Base-by-base conservation (phyloP, 2,329 filamentous ascomycete species). In the Diaporthe vexans region DNA sequence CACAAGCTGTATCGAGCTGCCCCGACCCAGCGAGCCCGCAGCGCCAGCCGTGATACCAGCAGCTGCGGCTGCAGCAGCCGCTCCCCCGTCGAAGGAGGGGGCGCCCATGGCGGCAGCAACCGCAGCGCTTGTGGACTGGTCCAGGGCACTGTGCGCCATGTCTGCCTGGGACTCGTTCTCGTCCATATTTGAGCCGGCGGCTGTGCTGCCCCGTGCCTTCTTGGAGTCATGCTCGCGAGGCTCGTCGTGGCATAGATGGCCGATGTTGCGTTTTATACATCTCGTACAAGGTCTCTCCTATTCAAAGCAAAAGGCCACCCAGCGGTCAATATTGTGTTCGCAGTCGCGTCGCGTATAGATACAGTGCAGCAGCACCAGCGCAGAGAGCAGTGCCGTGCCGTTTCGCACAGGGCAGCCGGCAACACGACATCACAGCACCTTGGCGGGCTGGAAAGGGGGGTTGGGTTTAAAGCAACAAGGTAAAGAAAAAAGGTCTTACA, bases 181-280 rank as follows among this genome's bases (percentile, higher is more conserved):
- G 79, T 93, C 91, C 73, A 88, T 87, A 57, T 86, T 85, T 70
- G 90, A 87, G 75, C 88, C 85, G 76, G 87, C 71, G 63, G 58
- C 89, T 77, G 87, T 86, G 78, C 91, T 87, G 81, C 87, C 89
- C 86, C 96, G 98, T 79, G 90, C 85, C 85, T 95, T 96, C 85
- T 97, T 97, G 75, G 93, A 84, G 76, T 92, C 91, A 78, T 92
- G 88, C 81, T 99, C 96, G 84, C 96, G 93, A 78, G 95, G 96
- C 85, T 98, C 97, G 85, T 99, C 97, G 86, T 98, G 97, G 85
- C 97, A 99, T 78, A 99, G 90, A 85, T 99, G 97, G 80, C 96
- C 97, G 84, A 99, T 99, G 86, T 98, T 98, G 81, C 97, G 93
- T 87, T 98, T 99, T 85, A 98, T 94, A 88, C 97, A 99, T 86